A percentile compares a stretch with the other conserved stretches of the same genome.
phyloP scores from a whole-genome alignment of 176 grass and related monocot species.

The Alopecurus myosuroides region DNA sequence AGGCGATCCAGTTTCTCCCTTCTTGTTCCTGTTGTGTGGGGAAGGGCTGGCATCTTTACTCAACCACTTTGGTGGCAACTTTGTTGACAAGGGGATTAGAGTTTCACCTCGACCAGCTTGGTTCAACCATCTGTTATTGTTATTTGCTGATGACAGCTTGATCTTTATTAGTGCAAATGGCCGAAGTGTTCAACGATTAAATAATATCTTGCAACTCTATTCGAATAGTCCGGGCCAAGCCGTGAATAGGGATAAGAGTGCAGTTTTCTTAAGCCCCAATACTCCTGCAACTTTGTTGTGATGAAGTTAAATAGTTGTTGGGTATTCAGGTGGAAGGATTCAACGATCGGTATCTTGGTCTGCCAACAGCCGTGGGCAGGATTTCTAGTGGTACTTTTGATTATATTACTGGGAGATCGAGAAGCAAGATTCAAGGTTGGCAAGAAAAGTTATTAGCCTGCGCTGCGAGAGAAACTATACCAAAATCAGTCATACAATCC shows the following conservation, averaged over 20 bases:
- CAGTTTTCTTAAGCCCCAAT: background rate
- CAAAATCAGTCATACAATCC: background rate
- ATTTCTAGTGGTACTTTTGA: too few species aligned
- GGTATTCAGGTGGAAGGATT: background rate
- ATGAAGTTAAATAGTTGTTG: background rate
- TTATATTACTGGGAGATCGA: too few species aligned
- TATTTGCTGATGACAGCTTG: background rate
- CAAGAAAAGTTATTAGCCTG: background rate
- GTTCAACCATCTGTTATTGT: background rate
- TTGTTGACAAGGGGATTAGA: background rate
- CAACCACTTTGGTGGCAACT: background rate
- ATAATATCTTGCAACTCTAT: background rate
- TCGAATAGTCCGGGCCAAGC: background rate
- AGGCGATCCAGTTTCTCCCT: background rate
- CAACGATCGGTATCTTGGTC: background rate
- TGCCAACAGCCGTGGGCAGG: background rate
- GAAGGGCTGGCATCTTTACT: background rate
- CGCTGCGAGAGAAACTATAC: background rate
- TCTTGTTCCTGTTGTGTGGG: background rate
- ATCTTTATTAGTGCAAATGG: background rate
- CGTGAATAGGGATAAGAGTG: background rate
- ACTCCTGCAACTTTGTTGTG: background rate
- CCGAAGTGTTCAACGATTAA: background rate
- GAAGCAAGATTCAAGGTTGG: too few species aligned
- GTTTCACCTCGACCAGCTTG: background rate